Percentiles rank a stretch among this genome's conserved stretches.
These are phyloP conservation scores for Oryza brachyantha DNA, from an alignment of 176 grass and related monocot species.

Conservation along the genomic window DNA sequence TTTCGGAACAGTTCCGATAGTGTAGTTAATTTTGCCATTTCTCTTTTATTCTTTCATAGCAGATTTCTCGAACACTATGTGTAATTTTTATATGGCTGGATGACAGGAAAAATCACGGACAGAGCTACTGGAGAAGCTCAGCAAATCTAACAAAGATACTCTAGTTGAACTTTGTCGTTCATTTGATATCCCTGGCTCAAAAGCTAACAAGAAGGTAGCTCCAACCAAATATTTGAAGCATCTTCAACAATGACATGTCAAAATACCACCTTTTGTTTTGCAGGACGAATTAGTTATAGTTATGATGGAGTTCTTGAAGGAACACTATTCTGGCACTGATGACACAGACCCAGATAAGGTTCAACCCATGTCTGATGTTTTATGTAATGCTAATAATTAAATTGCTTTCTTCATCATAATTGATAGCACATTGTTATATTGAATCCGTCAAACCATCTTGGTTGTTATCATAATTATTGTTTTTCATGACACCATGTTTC, in stretches of 20 bases:
- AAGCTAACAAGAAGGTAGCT: constrained; percentile 41
- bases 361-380: constrained; percentile 7
- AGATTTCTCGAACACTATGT: neutral
- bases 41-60: neutral
- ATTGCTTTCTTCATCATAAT: constrained; percentile 20
- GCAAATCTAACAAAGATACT: constrained; percentile 4
- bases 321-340: constrained; percentile 16
- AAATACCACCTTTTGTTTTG: neutral
- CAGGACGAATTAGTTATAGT: constrained; percentile 43
- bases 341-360: constrained; percentile 37
- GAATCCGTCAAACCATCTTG: neutral
- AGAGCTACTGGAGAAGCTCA: constrained; percentile 47
- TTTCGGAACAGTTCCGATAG: neutral
- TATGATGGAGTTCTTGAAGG: constrained; percentile 42
- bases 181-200: constrained; percentile 35
- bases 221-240: constrained; percentile 1
- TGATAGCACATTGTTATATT: constrained; percentile 1
- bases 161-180: constrained; percentile 40
- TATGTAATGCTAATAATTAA: neutral
- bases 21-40: neutral
- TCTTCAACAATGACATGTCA: constrained; percentile 8
- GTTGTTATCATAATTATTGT: neutral
- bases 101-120: constrained; percentile 33
- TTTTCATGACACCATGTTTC: neutral
- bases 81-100: constrained; percentile 12